These are phyloP conservation scores for Lactarius pseudohatsudake DNA, from an alignment of 768 basidiomycete species.

Conservation along the genomic window DNA sequence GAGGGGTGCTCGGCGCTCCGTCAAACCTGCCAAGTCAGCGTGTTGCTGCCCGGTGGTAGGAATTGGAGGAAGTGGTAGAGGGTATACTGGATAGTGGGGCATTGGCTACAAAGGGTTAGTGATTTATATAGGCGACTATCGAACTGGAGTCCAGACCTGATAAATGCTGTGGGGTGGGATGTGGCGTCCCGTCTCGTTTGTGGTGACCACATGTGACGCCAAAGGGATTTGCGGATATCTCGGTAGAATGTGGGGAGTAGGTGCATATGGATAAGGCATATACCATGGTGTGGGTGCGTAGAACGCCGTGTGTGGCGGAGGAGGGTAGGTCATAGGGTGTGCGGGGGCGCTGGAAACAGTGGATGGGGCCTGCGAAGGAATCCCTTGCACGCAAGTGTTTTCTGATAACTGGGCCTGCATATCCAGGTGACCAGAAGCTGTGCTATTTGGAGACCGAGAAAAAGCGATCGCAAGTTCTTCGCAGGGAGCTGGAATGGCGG, in stretches of 20 bases:
- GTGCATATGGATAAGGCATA: conserved; percentile 24
- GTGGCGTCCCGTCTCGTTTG: conserved; percentile 16
- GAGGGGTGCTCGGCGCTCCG: conserved; percentile 45
- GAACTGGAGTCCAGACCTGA: conserved; percentile 16
- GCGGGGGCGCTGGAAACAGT: conserved; percentile 7
- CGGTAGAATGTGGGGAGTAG: conserved; percentile 45
- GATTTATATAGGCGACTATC: not conserved
- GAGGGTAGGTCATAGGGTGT: conserved; percentile 15
- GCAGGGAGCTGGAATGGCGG: not conserved
- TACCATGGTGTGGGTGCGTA: conserved; percentile 27
- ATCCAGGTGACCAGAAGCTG: conserved; percentile 9
- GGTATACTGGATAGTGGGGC: conserved; percentile 21
- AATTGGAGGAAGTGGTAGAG: conserved; percentile 13
- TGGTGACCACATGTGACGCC: conserved; percentile 2
- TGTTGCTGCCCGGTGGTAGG: conserved; percentile 19
- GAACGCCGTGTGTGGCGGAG: conserved; percentile 18
- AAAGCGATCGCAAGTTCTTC: conserved; percentile 6
- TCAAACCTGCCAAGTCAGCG: not conserved
- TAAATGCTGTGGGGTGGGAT: conserved; percentile 14
- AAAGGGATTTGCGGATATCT: conserved; percentile 40
- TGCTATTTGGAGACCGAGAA: conserved; percentile 8
- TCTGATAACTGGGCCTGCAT: conserved; percentile 8
- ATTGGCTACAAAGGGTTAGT: conserved; percentile 17
- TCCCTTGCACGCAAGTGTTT: conserved; percentile 3
- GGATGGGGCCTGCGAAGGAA: conserved; percentile 15